Percentiles rank a stretch among this genome's conserved stretches.
These are phyloP conservation scores for Pilaira anomala DNA, from an alignment of 192 early-diverging fungal species.

Conservation along the genomic window DNA sequence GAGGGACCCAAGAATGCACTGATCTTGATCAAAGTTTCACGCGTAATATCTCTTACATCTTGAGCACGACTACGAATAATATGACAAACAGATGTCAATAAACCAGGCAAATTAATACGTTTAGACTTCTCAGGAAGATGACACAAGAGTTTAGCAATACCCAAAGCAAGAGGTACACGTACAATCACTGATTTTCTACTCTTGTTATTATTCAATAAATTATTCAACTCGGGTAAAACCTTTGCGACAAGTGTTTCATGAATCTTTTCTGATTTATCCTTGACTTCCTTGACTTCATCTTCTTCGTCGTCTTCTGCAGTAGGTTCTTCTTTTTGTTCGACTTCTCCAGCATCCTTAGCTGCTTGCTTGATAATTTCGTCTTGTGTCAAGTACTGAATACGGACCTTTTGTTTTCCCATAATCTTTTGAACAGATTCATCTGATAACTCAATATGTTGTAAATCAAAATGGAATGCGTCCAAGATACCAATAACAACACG, in stretches of 20 bases:
- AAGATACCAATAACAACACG: constrained; percentile 77
- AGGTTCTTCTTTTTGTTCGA: constrained; percentile 32
- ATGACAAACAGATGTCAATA: constrained; percentile 85
- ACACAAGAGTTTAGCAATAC: constrained; percentile 80
- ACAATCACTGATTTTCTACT: constrained; percentile 72
- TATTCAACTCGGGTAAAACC: constrained; percentile 82
- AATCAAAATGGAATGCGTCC: constrained; percentile 91
- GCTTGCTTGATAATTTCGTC: constrained; percentile 34
- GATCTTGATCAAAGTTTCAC: constrained; percentile 87
- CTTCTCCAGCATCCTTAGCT: constrained; percentile 36
- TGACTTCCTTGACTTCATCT: constrained; percentile 32
- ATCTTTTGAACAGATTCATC: constrained; percentile 41
- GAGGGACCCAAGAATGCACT: constrained; percentile 74
- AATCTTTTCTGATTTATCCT: constrained; percentile 51
- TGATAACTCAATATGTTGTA: constrained; percentile 55
- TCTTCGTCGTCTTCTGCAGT: constrained; percentile 38
- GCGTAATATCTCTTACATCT: constrained; percentile 77
- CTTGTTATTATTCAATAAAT: constrained; percentile 61
- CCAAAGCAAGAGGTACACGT: constrained; percentile 84
- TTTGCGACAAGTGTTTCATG: constrained; percentile 72
- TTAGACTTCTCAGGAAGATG: constrained; percentile 73
- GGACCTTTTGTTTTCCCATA: constrained; percentile 39
- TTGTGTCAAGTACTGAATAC: constrained; percentile 41
- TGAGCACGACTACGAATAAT: constrained; percentile 81
- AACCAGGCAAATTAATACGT: constrained; percentile 77